These are phyloP conservation scores for Picocystis salinarum DNA, from an alignment of 139 green algal species.

Conservation along the genomic window DNA sequence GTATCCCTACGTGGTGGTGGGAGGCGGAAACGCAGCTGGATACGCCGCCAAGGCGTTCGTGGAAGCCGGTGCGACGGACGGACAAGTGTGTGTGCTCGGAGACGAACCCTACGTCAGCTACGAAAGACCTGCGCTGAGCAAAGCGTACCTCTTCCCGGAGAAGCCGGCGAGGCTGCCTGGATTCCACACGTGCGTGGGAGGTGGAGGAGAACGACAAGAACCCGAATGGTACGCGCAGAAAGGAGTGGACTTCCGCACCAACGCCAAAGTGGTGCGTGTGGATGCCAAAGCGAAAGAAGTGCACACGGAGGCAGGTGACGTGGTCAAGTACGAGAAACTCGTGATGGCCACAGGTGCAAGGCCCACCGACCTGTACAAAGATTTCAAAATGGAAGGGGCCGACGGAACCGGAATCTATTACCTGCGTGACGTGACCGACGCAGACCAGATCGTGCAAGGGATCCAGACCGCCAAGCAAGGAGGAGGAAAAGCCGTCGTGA, in stretches of 20 bases:
- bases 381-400: too few species aligned
- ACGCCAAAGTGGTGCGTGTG: conserved; percentile 22
- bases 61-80: conserved; percentile 15
- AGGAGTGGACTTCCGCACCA: conserved; percentile 17
- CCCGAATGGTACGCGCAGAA: conserved; percentile 62
- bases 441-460: conserved; percentile 37
- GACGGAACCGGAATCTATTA: conserved; percentile 62
- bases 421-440: conserved; percentile 62
- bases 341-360: conserved; percentile 63
- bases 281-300: conserved; percentile 42
- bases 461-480: conserved; percentile 33
- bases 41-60: conserved; percentile 48
- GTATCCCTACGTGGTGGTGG: conserved; percentile 42
- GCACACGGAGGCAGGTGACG: conserved; percentile 25
- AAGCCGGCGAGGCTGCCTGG: conserved; percentile 55
- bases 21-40: conserved; percentile 47
- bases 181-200: conserved; percentile 83
- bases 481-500: conserved; percentile 23
- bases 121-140: conserved; percentile 43
- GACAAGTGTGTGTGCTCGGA: conserved; percentile 46
- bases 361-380: too few species aligned
- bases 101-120: conserved; percentile 21
- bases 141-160: conserved; percentile 63
- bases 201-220: conserved; percentile 53
- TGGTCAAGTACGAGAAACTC: conserved; percentile 55